A percentile compares a stretch with the other conserved stretches of the same genome.
Evolutionary conservation across 768 basidiomycete species (phyloP).

Genomic region (Pholiota molesta): DNA sequence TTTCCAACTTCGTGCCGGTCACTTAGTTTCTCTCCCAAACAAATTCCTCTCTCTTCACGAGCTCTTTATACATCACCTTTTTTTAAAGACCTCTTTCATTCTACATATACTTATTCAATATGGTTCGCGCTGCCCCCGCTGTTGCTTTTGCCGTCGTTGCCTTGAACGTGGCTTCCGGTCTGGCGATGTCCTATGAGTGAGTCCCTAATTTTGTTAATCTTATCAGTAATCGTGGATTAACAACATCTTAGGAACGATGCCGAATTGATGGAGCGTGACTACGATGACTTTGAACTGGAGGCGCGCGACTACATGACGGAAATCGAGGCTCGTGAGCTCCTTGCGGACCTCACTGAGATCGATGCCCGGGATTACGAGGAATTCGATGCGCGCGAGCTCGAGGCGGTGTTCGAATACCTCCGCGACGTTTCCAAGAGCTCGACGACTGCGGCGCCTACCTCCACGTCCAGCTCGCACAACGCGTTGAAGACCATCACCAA

Average conservation of each 20-base stretch:
- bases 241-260: conserved; percentile 16
- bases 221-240: background rate
- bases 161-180: conserved; percentile 29
- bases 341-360: conserved; percentile 21
- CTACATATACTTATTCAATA: conserved; percentile 21
- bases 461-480: background rate
- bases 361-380: conserved; percentile 27
- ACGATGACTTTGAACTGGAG: conserved; percentile 21
- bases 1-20: conserved; percentile 37
- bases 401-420: conserved; percentile 24
- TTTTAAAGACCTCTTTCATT: conserved; percentile 12
- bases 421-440: conserved; percentile 14
- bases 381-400: conserved; percentile 27
- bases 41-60: conserved; percentile 15
- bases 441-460: conserved; percentile 10
- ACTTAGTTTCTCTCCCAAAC: conserved; percentile 27
- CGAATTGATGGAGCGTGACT: conserved; percentile 24
- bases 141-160: conserved; percentile 35
- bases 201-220: conserved; percentile 3
- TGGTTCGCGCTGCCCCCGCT: conserved; percentile 35
- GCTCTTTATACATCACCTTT: conserved; percentile 4
- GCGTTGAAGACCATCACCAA: conserved; percentile 19
- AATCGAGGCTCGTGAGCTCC: conserved; percentile 26
- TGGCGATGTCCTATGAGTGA: conserved; percentile 32
- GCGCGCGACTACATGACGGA: conserved; percentile 25